Evolutionary conservation across 257 asterid species (phyloP).

Genomic region (Gentiana macrophylla): DNA sequence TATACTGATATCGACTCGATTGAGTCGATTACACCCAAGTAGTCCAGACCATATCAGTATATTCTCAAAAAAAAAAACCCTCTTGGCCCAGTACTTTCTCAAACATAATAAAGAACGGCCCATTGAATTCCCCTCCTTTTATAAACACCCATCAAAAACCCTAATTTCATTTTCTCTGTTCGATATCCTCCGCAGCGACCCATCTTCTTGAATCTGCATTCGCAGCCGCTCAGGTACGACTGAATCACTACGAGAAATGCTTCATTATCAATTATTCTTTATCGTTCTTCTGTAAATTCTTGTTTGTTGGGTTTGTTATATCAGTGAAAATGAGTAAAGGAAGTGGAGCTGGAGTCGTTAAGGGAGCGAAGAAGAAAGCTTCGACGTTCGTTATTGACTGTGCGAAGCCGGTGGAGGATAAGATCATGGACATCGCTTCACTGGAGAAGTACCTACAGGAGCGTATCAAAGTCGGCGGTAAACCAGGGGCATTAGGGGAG

Average conservation of each 20-base stretch:
- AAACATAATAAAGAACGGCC: neutral
- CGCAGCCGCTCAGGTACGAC: neutral
- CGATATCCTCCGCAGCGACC: neutral
- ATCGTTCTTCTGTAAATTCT: neutral
- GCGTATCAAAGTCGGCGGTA: conserved; percentile 45
- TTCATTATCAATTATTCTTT: neutral
- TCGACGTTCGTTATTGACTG: conserved; percentile 38
- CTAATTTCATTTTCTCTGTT: neutral
- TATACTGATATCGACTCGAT: too few species aligned
- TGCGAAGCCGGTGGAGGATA: conserved; percentile 40
- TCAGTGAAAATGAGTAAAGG: conserved; percentile 10
- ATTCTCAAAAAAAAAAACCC: too few species aligned
- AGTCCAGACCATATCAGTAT: too few species aligned
- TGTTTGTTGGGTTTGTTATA: neutral
- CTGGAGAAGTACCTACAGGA: conserved; percentile 44
- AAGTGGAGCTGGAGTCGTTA: conserved; percentile 21
- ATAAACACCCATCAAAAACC: conserved; percentile 4
- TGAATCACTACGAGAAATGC: too few species aligned
- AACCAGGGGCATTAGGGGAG: conserved; percentile 40
- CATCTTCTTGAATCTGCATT: neutral
- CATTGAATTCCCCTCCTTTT: neutral
- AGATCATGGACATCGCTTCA: conserved; percentile 40
- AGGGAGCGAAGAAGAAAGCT: conserved; percentile 42
- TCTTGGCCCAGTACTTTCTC: too few species aligned
- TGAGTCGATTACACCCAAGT: too few species aligned